These are phyloP conservation scores for Fimicolochytrium jonesii DNA, from an alignment of 192 early-diverging fungal species.

Conservation along the genomic window DNA sequence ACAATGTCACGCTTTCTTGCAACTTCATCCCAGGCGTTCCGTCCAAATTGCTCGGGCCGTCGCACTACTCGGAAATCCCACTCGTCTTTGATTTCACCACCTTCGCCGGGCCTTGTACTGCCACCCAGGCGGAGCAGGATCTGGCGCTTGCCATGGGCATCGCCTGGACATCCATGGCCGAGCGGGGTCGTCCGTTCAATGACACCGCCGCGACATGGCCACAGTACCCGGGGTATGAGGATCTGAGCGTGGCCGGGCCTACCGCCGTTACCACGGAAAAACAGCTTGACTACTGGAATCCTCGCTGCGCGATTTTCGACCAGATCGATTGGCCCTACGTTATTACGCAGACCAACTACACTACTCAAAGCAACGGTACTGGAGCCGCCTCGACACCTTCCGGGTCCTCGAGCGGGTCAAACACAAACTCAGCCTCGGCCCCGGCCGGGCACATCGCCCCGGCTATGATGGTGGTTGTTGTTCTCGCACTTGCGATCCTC, in stretches of 20 bases:
- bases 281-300: background rate
- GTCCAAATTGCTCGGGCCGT: background rate
- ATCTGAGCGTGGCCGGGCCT: background rate
- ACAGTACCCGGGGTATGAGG: background rate
- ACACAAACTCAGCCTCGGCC: too few relatives aligned
- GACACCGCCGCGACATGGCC: background rate
- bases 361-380: background rate
- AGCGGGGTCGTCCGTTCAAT: background rate
- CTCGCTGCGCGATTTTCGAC: background rate
- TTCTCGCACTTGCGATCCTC: too few relatives aligned
- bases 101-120: background rate
- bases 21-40: background rate
- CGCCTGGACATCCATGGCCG: constrained; percentile 5
- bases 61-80: background rate
- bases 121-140: background rate
- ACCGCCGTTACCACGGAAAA: background rate
- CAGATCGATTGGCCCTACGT: background rate
- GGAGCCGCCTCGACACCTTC: background rate
- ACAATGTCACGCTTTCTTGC: background rate
- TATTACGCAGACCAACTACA: background rate
- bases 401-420: too few relatives aligned
- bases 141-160: background rate
- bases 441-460: too few relatives aligned
- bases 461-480: too few relatives aligned
- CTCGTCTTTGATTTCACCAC: background rate